phyloP scores from a whole-genome alignment of 192 early-diverging fungal species.

The Kappamyces sp. region DNA sequence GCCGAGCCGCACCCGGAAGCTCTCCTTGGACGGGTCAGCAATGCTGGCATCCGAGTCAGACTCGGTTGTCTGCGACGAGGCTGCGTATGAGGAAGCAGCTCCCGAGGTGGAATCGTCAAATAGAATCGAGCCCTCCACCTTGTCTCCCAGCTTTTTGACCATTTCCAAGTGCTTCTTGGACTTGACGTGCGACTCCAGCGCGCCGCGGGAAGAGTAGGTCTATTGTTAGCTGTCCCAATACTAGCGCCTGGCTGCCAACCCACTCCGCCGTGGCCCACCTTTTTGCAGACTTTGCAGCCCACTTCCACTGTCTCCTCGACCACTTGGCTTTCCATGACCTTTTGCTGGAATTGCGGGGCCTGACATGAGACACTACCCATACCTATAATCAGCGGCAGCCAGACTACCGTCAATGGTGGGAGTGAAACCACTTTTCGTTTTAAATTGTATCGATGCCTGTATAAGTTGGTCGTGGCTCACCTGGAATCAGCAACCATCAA shows the following conservation, averaged over 20 bases:
- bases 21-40: conserved; percentile 1
- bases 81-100: neutral
- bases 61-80: neutral
- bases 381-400: conserved; percentile 40
- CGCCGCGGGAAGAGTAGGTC: conserved; percentile 74
- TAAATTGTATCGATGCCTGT: conserved; percentile 87
- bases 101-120: neutral
- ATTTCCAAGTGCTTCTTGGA: conserved; percentile 94
- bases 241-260: too few relatives aligned
- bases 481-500: too few relatives aligned
- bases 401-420: conserved; percentile 66
- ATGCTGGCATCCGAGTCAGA: neutral
- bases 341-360: conserved; percentile 26
- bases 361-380: conserved; percentile 62
- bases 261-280: neutral
- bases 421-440: conserved; percentile 94
- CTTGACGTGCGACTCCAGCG: conserved; percentile 81
- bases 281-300: conserved; percentile 21
- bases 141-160: conserved; percentile 22
- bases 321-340: conserved; percentile 1
- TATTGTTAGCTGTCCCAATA: too few relatives aligned
- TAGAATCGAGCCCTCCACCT: conserved; percentile 4
- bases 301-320: conserved; percentile 7
- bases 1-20: conserved; percentile 39
- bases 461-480: too few relatives aligned